Evolutionary conservation across 768 basidiomycete genomes (phyloP).

Genomic region (Amanita thiersii): DNA sequence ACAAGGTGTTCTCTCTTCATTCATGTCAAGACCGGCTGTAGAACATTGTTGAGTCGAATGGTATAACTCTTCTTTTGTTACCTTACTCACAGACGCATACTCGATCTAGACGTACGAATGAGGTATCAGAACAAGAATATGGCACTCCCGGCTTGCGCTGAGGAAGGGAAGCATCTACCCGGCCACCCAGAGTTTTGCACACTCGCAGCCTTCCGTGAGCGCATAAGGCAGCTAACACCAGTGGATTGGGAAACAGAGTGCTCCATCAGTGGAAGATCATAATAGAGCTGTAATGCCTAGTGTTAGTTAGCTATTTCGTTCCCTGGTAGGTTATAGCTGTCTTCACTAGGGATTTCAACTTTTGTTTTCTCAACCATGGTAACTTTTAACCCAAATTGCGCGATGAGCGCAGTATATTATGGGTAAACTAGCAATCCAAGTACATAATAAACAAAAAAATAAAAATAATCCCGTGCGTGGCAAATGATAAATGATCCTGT

Average conservation of each 20-base stretch:
- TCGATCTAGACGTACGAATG: conserved; percentile 60
- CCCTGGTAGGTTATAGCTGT: too few relatives aligned
- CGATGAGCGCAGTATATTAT: too few relatives aligned
- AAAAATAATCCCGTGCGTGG: too few relatives aligned
- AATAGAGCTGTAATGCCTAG: background rate
- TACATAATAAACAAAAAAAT: background rate
- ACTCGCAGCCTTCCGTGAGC: conserved; percentile 50
- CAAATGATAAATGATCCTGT: background rate
- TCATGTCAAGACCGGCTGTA: conserved; percentile 17
- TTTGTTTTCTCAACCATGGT: too few relatives aligned
- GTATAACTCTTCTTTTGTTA: background rate
- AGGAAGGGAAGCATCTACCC: conserved; percentile 56
- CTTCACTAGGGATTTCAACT: too few relatives aligned
- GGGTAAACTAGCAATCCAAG: too few relatives aligned
- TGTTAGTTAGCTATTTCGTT: background rate
- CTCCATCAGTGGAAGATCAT: conserved; percentile 20
- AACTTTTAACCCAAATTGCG: too few relatives aligned
- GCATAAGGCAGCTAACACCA: conserved; percentile 60
- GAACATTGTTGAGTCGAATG: conserved; percentile 18
- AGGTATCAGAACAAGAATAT: conserved; percentile 67
- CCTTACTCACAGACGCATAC: background rate
- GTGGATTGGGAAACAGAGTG: conserved; percentile 63
- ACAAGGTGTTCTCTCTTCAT: conserved; percentile 33
- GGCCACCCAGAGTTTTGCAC: conserved; percentile 73
- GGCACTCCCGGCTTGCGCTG: conserved; percentile 55